Percentiles rank a stretch among this genome's conserved stretches.
Evolutionary conservation across 2,329 filamentous ascomycete species (phyloP).

Genomic region (Claviceps fusiformis): DNA sequence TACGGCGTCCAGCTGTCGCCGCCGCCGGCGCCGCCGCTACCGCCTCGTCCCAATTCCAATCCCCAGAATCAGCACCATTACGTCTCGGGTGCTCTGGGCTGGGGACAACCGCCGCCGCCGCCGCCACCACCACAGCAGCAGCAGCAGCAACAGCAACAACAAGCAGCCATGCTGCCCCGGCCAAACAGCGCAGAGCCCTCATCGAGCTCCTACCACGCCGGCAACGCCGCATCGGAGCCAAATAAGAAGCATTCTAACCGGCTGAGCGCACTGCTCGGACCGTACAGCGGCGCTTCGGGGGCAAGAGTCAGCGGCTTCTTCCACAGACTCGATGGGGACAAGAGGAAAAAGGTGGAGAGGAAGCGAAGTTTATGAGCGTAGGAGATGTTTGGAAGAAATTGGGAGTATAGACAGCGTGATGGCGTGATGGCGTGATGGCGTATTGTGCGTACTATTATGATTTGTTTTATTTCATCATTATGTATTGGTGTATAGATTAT

Average conservation of each 20-base stretch:
- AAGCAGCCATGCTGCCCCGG: slow-evolving; percentile 12
- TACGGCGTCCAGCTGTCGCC: slow-evolving; percentile 43
- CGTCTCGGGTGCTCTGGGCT: no score
- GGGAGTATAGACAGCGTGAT: neutral
- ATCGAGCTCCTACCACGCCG: slow-evolving; percentile 9
- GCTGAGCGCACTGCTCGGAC: slow-evolving; percentile 14
- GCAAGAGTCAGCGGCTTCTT: slow-evolving; percentile 33
- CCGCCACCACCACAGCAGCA: no score
- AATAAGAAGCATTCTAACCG: slow-evolving; percentile 13
- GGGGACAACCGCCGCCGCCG: no score
- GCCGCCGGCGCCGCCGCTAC: slow-evolving; percentile 25
- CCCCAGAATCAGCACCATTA: no score
- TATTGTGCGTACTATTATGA: no score
- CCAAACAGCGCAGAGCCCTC: no score
- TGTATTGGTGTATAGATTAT: no score
- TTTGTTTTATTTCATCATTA: neutral
- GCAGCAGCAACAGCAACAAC: no score
- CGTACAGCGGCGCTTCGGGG: neutral
- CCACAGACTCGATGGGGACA: slow-evolving; percentile 22
- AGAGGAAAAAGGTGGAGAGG: slow-evolving; percentile 30
- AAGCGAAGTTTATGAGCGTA: slow-evolving; percentile 31
- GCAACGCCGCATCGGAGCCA: neutral
- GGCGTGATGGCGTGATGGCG: no score
- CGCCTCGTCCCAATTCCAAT: no score
- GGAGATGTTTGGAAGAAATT: neutral